These are phyloP conservation scores for Phalaenopsis aphrodite DNA, from an alignment of 106 monocot genomes.

Conservation along the genomic window DNA sequence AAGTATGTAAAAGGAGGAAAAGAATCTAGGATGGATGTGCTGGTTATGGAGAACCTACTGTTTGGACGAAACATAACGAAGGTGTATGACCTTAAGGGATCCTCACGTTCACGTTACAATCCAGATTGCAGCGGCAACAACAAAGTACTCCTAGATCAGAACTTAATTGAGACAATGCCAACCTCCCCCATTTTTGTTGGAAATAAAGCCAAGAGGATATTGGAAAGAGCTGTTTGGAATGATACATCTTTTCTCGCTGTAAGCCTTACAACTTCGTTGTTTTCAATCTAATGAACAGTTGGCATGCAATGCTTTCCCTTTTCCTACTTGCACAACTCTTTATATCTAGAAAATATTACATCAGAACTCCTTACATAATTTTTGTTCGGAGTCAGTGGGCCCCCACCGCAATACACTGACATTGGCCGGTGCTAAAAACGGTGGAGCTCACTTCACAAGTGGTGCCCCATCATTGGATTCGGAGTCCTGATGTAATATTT, in stretches of 20 bases:
- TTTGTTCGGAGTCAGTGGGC: too few species aligned
- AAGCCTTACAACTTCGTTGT: constrained; percentile 16
- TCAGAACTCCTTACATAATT: too few species aligned
- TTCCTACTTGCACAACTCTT: neutral
- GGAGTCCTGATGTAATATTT: too few species aligned
- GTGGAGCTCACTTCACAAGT: too few species aligned
- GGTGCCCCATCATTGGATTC: too few species aligned
- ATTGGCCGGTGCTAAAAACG: too few species aligned
- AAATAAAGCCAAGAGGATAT: constrained; percentile 70
- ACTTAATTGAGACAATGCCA: constrained; percentile 80
- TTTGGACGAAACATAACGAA: constrained; percentile 58
- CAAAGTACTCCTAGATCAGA: constrained; percentile 86
- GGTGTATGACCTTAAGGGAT: constrained; percentile 88
- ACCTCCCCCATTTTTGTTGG: constrained; percentile 94
- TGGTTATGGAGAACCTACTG: constrained; percentile 93
- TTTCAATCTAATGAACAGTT: neutral
- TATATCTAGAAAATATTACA: too few species aligned
- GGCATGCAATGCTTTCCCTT: neutral
- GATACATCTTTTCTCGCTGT: constrained; percentile 86
- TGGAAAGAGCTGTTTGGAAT: constrained; percentile 96
- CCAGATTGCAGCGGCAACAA: constrained; percentile 72
- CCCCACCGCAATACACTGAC: too few species aligned
- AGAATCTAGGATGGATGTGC: constrained; percentile 67
- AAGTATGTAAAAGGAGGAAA: constrained; percentile 72
- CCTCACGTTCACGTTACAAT: constrained; percentile 71